phyloP scores from a whole-genome alignment of 768 basidiomycete species.

The Lactarius deliciosus region DNA sequence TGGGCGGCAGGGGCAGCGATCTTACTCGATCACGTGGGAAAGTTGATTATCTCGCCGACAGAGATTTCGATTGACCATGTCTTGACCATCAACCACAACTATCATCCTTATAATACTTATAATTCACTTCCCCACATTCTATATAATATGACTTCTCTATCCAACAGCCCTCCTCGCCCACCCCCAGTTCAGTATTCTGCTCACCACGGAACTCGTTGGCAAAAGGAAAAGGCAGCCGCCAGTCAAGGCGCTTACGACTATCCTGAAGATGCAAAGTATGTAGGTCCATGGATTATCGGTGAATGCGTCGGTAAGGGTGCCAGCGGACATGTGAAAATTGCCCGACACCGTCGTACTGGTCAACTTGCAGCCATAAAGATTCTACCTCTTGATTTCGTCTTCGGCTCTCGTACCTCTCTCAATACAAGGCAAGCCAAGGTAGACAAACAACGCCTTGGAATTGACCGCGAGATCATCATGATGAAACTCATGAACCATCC shows the following conservation, averaged over 20 bases:
- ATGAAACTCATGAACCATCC: constrained; percentile 99
- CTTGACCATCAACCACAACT: constrained; percentile 2
- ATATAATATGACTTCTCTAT: constrained; percentile 33
- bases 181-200: constrained; percentile 71
- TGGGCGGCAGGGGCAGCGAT: too few species aligned
- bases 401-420: constrained; percentile 68
- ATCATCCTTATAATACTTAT: constrained; percentile 11
- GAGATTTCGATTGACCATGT: neutral
- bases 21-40: constrained; percentile 8
- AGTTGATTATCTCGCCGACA: neutral
- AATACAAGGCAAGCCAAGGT: constrained; percentile 66
- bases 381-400: constrained; percentile 76
- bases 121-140: constrained; percentile 6
- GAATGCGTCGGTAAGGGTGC: constrained; percentile 94
- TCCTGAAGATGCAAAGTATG: constrained; percentile 78
- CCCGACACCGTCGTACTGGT: constrained; percentile 78
- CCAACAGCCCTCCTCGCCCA: constrained; percentile 62
- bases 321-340: constrained; percentile 92
- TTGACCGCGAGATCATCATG: constrained; percentile 95
- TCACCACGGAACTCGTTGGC: constrained; percentile 80
- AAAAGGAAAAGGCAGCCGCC: constrained; percentile 83
- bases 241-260: constrained; percentile 73
- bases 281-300: constrained; percentile 92
- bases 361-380: constrained; percentile 97
- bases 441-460: constrained; percentile 80